Conservation (phyloP, 202 grass and related monocot species). For the Panicum hallii region DNA sequence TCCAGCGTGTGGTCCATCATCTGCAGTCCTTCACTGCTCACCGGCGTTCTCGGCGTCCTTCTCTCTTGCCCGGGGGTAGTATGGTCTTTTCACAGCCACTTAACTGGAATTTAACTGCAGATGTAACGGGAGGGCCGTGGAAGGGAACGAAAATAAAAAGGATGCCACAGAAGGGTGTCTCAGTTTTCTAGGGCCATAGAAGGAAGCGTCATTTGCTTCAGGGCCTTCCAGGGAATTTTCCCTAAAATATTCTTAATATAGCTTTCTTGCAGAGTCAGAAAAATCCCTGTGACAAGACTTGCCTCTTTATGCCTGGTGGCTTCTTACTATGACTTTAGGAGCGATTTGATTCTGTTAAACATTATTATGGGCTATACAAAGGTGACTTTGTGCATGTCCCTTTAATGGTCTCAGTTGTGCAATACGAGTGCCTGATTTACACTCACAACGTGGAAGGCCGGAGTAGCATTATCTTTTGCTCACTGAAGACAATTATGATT, state of each 20-base stretch:
- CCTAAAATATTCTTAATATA: not conserved
- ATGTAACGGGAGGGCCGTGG: too few species aligned
- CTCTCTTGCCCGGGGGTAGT: too few species aligned
- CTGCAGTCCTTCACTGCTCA: too few species aligned
- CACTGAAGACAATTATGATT: not conserved
- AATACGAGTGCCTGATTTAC: not conserved
- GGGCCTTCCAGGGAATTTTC: too few species aligned
- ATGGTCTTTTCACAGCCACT: too few species aligned
- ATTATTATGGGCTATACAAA: not conserved
- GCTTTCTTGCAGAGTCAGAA: not conserved
- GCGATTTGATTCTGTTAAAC: conserved; percentile 28
- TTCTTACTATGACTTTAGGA: not conserved
- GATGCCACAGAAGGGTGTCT: too few species aligned
- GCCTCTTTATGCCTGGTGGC: not conserved
- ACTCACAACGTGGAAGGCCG: not conserved
- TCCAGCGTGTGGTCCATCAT: too few species aligned
- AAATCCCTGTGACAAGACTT: not conserved
- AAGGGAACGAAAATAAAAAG: too few species aligned
- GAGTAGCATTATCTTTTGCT: conserved; percentile 9
- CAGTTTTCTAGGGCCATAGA: too few species aligned
- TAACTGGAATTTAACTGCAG: too few species aligned
- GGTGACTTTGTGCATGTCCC: not conserved
- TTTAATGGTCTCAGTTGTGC: not conserved
- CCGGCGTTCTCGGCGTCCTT: too few species aligned
- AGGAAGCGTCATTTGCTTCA: too few species aligned